Evolutionary conservation across 192 early-diverging fungal species (phyloP).

Genomic region (Coemansia reversa): DNA sequence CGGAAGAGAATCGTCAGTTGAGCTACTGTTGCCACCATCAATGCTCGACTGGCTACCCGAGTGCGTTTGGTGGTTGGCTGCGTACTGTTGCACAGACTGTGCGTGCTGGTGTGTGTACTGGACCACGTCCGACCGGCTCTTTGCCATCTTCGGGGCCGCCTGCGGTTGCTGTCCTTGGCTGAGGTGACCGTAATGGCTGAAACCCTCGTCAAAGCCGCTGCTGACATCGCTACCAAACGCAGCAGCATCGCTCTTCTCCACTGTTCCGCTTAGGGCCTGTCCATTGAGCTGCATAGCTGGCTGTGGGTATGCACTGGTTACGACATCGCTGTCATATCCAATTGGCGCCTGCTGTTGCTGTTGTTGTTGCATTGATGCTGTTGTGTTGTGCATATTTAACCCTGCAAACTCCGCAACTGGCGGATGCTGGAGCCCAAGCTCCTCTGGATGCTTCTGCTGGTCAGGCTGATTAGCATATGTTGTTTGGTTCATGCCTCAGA

Average conservation of each 20-base stretch:
- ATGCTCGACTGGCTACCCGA: constrained; percentile 36
- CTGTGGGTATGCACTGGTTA: constrained; percentile 39
- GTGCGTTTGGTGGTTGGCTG: constrained; percentile 15
- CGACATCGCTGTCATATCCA: background rate
- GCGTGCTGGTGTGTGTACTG: constrained; percentile 1
- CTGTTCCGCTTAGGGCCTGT: background rate
- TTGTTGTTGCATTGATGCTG: constrained; percentile 1
- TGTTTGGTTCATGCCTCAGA: too few species aligned
- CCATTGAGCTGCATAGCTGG: constrained; percentile 12
- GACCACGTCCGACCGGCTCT: constrained; percentile 16
- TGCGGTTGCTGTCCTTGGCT: constrained; percentile 8
- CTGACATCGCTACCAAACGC: constrained; percentile 41
- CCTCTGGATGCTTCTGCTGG: constrained; percentile 18
- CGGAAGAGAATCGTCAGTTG: constrained; percentile 26
- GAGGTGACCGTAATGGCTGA: constrained; percentile 40
- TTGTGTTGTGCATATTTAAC: constrained; percentile 17
- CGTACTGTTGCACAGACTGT: constrained; percentile 16
- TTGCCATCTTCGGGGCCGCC: constrained; percentile 12
- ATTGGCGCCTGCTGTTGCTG: constrained; percentile 1
- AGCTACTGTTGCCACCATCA: constrained; percentile 16
- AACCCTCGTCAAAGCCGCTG: constrained; percentile 49
- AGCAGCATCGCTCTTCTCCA: constrained; percentile 18
- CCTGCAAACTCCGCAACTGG: constrained; percentile 32
- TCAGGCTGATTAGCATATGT: constrained; percentile 2
- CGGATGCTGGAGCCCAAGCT: constrained; percentile 1